Conservation (phyloP, 441 rosid genomes). For the Populus hybrid region DNA sequence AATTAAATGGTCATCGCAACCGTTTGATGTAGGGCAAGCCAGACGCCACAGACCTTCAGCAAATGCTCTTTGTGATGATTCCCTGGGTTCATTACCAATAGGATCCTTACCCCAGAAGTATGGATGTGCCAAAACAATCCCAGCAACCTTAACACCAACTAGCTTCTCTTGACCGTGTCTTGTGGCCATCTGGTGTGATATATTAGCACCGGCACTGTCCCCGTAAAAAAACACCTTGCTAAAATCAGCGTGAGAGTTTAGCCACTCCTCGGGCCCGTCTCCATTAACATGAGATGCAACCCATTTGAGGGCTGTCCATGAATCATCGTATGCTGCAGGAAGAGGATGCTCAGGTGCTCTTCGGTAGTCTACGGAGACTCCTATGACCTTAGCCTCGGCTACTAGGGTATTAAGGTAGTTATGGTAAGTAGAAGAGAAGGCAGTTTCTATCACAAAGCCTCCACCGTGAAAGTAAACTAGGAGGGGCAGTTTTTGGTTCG, state of each 20-base stretch:
- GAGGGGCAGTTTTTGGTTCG: conserved; percentile 22
- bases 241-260: conserved; percentile 19
- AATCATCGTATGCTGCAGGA: conserved; percentile 25
- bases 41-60: conserved; percentile 17
- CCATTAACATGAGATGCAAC: conserved; percentile 19
- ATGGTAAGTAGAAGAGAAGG: conserved; percentile 4
- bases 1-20: conserved; percentile 32
- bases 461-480: conserved; percentile 35
- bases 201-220: conserved; percentile 43
- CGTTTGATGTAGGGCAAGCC: conserved; percentile 35
- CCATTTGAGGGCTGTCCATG: conserved; percentile 28
- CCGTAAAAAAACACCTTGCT: conserved; percentile 24
- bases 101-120: conserved; percentile 39
- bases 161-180: conserved; percentile 18
- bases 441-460: conserved; percentile 17
- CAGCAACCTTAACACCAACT: conserved; percentile 16
- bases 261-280: conserved; percentile 21
- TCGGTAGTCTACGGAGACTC: conserved; percentile 20
- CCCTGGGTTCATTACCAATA: conserved; percentile 37
- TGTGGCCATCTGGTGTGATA: conserved; percentile 27
- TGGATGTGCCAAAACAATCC: conserved; percentile 38
- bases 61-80: conserved; percentile 10
- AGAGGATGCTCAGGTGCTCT: conserved; percentile 25
- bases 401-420: conserved; percentile 1
- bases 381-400: conserved; percentile 11